Conservation (phyloP, 2,329 filamentous ascomycete species). For the Calonectria leucothoes region DNA sequence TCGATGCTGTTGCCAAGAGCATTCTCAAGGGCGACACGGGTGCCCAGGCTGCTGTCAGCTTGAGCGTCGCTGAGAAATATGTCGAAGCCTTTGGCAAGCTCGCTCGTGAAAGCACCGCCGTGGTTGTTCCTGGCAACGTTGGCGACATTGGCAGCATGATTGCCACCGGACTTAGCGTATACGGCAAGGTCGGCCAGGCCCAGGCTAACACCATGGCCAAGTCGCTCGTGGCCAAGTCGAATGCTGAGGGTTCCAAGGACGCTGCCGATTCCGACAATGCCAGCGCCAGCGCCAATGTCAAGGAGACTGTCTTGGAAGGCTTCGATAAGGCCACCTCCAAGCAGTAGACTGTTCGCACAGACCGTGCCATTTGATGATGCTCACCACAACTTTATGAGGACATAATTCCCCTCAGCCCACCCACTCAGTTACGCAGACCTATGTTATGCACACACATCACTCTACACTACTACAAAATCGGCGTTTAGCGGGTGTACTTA, state of each 20-base stretch:
- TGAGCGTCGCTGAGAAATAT: conserved; percentile 96
- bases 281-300: conserved; percentile 43
- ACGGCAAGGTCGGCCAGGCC: conserved; percentile 88
- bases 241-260: conserved; percentile 31
- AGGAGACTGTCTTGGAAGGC: conserved; percentile 54
- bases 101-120: conserved; percentile 93
- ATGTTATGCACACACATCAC: conserved; percentile 30
- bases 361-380: neutral
- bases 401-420: conserved; percentile 18
- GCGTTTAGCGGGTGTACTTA: conserved; percentile 46
- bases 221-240: conserved; percentile 54
- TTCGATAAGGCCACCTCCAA: conserved; percentile 51
- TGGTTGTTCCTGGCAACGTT: conserved; percentile 96
- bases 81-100: conserved; percentile 94
- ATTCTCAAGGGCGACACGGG: conserved; percentile 79
- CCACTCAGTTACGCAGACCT: conserved; percentile 32
- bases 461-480: conserved; percentile 38
- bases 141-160: conserved; percentile 98
- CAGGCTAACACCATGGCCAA: conserved; percentile 77
- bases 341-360: conserved; percentile 35
- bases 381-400: neutral
- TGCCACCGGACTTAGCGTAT: conserved; percentile 93
- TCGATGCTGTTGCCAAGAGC: conserved; percentile 83
- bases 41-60: conserved; percentile 85
- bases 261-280: conserved; percentile 27